phyloP scores from a whole-genome alignment of 140 eudicot genomes.

The Cichorium intybus region DNA sequence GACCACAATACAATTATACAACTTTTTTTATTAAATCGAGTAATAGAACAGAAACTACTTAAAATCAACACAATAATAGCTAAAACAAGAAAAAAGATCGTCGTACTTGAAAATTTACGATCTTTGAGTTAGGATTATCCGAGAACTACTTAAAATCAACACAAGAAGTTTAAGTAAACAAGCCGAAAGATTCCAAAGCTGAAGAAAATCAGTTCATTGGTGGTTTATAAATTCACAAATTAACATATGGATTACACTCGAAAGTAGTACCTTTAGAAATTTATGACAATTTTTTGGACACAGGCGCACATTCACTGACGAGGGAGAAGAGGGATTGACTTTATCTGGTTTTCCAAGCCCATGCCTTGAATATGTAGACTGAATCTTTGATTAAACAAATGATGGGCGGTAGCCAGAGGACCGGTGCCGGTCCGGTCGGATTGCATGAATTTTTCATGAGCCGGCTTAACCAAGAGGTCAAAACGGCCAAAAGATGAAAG shows the following conservation, averaged over 20 bases:
- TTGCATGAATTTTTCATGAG: not conserved
- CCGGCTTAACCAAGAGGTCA: not conserved
- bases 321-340: not conserved
- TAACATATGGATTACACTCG: not conserved
- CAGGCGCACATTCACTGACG: not conserved
- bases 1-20: not conserved
- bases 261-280: not conserved
- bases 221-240: too few relatives aligned
- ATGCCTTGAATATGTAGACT: not conserved
- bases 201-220: not conserved
- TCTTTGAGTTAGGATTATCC: not conserved
- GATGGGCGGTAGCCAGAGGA: not conserved
- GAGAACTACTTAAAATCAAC: not conserved
- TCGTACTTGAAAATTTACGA: not conserved
- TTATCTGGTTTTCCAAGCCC: not conserved
- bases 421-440: not conserved
- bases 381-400: not conserved
- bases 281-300: not conserved
- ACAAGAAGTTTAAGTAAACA: not conserved
- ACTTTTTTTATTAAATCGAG: not conserved
- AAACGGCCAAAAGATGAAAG: not conserved
- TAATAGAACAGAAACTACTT: not conserved
- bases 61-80: not conserved
- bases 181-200: not conserved
- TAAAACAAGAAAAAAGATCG: not conserved